These are phyloP conservation scores for Fusarium palustre DNA, from an alignment of 2,329 filamentous ascomycete genomes.

Conservation along the genomic window DNA sequence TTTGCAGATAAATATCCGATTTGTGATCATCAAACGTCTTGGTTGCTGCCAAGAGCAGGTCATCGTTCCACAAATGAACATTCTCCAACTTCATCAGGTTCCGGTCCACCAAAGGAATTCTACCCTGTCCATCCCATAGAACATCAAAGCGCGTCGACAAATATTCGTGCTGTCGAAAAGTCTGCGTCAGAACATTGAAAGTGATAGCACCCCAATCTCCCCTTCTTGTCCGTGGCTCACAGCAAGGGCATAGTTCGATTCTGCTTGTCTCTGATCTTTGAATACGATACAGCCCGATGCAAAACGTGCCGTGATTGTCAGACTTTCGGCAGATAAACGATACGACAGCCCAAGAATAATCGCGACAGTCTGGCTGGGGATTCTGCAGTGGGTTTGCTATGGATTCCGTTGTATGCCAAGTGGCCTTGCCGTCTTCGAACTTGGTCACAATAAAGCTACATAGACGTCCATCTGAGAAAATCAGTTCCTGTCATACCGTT, in stretches of 20 bases:
- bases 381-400: constrained; percentile 29
- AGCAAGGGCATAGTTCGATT: constrained; percentile 9
- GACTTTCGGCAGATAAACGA: constrained; percentile 23
- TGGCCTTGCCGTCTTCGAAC: constrained; percentile 14
- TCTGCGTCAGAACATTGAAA: constrained; percentile 38
- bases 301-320: constrained; percentile 32
- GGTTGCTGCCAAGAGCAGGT: constrained; percentile 14
- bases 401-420: constrained; percentile 12
- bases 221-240: neutral
- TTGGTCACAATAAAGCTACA: constrained; percentile 24
- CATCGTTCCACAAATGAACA: constrained; percentile 29
- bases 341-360: neutral
- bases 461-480: neutral
- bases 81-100: neutral
- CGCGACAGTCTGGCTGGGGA: neutral
- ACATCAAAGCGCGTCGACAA: constrained; percentile 5
- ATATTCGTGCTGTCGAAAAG: constrained; percentile 29
- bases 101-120: neutral
- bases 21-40: neutral
- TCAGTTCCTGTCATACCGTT: neutral
- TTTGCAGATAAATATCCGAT: constrained; percentile 3
- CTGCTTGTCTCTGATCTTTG: neutral
- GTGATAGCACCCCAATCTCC: constrained; percentile 32
- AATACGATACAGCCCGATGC: constrained; percentile 25
- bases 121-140: constrained; percentile 1